Evolutionary conservation across 1,284 basidiomycete genomes (phyloP).

Genomic region (Fomitopsis palustris): DNA sequence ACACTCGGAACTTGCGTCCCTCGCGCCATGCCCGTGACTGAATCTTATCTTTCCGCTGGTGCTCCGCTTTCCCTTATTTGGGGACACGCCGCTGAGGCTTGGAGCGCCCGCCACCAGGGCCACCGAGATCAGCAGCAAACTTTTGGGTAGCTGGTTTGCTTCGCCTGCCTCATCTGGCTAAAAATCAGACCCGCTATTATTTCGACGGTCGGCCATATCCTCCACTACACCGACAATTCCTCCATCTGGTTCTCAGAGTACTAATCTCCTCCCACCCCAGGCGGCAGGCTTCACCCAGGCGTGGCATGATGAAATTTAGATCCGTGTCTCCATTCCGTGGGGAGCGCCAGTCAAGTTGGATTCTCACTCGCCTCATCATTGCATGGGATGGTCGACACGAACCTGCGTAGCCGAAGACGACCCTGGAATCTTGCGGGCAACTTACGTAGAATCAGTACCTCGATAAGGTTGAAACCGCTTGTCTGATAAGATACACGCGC

Average conservation of each 20-base stretch:
- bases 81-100: neutral
- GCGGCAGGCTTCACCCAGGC: neutral
- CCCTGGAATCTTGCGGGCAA: neutral
- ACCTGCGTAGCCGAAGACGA: constrained; percentile 3
- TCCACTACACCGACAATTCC: neutral
- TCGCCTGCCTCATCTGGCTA: neutral
- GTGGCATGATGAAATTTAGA: constrained; percentile 2
- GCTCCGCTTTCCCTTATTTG: constrained; percentile 5
- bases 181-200: neutral
- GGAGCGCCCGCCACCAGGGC: neutral
- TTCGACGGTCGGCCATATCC: neutral
- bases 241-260: neutral
- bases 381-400: constrained; percentile 1
- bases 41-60: constrained; percentile 10
- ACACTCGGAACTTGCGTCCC: neutral
- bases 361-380: neutral
- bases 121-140: constrained; percentile 1
- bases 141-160: constrained; percentile 1
- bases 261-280: neutral
- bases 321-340: constrained; percentile 6
- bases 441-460: neutral
- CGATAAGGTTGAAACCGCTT: constrained; percentile 2
- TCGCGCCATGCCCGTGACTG: constrained; percentile 1
- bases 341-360: constrained; percentile 4
- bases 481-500: constrained; percentile 3